Evolutionary conservation across 306 rosid species (phyloP).

Genomic region (Psophocarpus tetragonolobus): DNA sequence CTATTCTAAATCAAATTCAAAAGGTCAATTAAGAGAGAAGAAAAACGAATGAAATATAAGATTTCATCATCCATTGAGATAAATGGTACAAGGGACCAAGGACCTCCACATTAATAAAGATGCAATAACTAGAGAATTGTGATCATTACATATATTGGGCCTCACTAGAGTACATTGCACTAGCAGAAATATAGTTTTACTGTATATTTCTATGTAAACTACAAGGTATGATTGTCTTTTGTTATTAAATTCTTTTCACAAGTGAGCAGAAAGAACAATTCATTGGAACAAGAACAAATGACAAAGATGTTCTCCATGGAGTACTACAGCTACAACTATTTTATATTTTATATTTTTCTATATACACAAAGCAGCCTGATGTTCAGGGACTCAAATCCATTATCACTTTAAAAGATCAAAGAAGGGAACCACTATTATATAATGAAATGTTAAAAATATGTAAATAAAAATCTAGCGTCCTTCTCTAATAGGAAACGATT

Average conservation of each 20-base stretch:
- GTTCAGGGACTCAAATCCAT: slow-evolving; percentile 10
- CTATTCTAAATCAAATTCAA: slow-evolving; percentile 2
- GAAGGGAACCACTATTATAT: not conserved
- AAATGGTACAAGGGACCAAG: slow-evolving; percentile 18
- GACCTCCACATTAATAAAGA: not conserved
- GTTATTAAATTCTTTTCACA: not conserved
- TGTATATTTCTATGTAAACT: slow-evolving; percentile 3
- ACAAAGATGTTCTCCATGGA: slow-evolving; percentile 27
- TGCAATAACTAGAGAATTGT: not conserved
- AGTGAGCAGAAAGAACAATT: slow-evolving; percentile 21
- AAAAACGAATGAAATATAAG: not conserved
- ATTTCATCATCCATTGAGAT: not conserved
- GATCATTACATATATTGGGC: not conserved
- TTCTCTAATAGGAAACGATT: slow-evolving; percentile 1
- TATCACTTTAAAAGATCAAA: not conserved
- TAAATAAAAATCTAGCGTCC: slow-evolving; percentile 2
- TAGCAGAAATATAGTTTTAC: not conserved
- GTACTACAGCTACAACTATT: slow-evolving; percentile 6
- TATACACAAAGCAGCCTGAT: slow-evolving; percentile 10
- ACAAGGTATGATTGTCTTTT: not conserved
- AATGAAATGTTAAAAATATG: not conserved
- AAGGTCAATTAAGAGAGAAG: not conserved
- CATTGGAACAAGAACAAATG: not conserved
- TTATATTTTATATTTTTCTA: slow-evolving; percentile 16
- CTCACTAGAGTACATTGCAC: not conserved